Conservation (phyloP, 1,139 yeast genomes). For the Pichia sp. region DNA sequence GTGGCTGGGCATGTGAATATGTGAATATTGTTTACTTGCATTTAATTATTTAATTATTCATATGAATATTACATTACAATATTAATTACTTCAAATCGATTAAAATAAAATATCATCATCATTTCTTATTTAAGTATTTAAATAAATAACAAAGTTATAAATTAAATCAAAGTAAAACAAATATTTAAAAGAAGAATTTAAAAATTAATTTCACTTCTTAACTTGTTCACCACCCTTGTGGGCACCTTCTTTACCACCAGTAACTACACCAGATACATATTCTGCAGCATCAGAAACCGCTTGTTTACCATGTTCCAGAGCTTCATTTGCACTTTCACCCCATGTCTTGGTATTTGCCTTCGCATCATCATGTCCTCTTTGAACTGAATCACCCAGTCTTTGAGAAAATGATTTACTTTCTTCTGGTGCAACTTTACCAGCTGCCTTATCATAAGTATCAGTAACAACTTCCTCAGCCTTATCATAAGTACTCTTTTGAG, state of each 20-base stretch:
- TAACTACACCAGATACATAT: constrained; percentile 49
- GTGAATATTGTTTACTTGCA: too few relatives aligned
- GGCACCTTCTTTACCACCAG: constrained; percentile 53
- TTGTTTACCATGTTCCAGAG: constrained; percentile 56
- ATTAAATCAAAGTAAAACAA: too few relatives aligned
- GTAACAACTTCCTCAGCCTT: constrained; percentile 69
- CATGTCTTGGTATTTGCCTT: constrained; percentile 10
- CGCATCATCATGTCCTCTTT: constrained; percentile 27
- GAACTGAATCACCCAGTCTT: constrained; percentile 50
- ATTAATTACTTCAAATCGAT: too few relatives aligned
- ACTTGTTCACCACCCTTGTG: constrained; percentile 25
- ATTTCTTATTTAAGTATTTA: too few relatives aligned
- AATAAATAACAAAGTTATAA: too few relatives aligned
- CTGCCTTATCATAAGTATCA: constrained; percentile 57
- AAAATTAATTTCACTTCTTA: neutral
- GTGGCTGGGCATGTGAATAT: too few relatives aligned
- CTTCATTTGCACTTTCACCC: constrained; percentile 45
- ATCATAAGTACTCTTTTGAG: constrained; percentile 58
- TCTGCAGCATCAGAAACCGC: constrained; percentile 53
- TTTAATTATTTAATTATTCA: too few relatives aligned
- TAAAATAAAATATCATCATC: too few relatives aligned
- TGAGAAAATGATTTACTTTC: constrained; percentile 63
- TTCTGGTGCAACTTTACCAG: constrained; percentile 54
- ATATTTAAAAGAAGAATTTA: too few relatives aligned
- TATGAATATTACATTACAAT: too few relatives aligned